phyloP scores from a whole-genome alignment of 1,284 basidiomycete species.

The Papiliotrema laurentii region DNA sequence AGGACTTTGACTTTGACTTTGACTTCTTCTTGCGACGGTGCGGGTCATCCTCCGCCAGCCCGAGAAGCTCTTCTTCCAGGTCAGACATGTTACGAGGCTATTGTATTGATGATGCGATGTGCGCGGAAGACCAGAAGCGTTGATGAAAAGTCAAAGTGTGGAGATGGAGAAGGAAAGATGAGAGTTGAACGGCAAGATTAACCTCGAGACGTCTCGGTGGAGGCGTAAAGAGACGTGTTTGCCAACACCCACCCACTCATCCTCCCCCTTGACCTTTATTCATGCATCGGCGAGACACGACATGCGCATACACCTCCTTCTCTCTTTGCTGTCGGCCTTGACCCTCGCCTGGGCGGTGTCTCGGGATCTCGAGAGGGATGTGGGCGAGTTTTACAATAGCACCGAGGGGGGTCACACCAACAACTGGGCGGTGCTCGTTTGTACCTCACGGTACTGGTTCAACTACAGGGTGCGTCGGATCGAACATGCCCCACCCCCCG shows the following conservation, averaged over 20 bases:
- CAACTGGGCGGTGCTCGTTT: constrained; percentile 97
- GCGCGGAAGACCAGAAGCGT: background rate
- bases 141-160: background rate
- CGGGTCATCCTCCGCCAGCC: constrained; percentile 46
- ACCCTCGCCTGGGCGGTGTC: no score
- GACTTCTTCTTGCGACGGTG: constrained; percentile 30
- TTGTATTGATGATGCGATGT: background rate
- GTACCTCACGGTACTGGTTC: constrained; percentile 94
- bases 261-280: background rate
- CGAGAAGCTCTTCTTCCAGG: constrained; percentile 48
- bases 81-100: constrained; percentile 34
- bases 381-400: background rate
- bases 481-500: background rate
- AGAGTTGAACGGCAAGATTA: background rate
- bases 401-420: constrained; percentile 65
- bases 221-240: no score
- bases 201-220: background rate
- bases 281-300: no score
- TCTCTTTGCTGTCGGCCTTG: background rate
- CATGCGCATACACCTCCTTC: constrained; percentile 1
- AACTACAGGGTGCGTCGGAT: constrained; percentile 85
- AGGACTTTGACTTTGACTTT: constrained; percentile 27
- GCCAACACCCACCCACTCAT: background rate
- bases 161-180: background rate
- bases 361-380: background rate